Conservation (phyloP, 2,329 filamentous ascomycete species). For the Epichloe typhina region DNA sequence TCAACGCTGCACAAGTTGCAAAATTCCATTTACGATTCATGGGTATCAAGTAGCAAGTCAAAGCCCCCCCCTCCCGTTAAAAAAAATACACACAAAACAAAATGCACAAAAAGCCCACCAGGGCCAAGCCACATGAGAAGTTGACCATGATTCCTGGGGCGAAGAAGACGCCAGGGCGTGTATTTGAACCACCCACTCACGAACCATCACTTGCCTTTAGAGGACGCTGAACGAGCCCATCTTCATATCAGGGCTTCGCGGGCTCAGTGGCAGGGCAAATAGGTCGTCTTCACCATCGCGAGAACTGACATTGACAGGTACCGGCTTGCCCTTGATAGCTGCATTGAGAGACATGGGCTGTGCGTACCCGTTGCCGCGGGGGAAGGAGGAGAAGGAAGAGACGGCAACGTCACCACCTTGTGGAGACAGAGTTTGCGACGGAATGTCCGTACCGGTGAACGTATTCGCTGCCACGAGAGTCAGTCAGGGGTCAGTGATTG, state of each 20-base stretch:
- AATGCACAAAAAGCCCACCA: background rate
- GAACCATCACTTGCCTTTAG: background rate
- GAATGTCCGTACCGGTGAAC: slow-evolving; percentile 20
- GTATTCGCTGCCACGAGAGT: slow-evolving; percentile 18
- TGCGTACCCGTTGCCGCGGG: slow-evolving; percentile 10
- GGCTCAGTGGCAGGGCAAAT: slow-evolving; percentile 78
- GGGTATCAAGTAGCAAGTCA: slow-evolving; percentile 8
- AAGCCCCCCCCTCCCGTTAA: background rate
- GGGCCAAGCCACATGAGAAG: background rate
- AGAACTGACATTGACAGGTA: slow-evolving; percentile 9
- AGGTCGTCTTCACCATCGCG: slow-evolving; percentile 54
- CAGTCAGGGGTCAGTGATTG: background rate
- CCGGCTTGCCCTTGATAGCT: slow-evolving; percentile 13
- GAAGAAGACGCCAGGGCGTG: background rate
- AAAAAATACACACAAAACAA: background rate
- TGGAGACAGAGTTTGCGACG: slow-evolving; percentile 20
- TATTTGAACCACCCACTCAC: background rate
- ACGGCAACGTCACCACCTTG: slow-evolving; percentile 21
- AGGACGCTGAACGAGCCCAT: slow-evolving; percentile 55
- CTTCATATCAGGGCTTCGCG: slow-evolving; percentile 72
- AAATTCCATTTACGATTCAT: slow-evolving; percentile 1
- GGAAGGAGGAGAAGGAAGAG: slow-evolving; percentile 22
- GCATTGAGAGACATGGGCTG: slow-evolving; percentile 22
- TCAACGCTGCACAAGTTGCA: background rate
- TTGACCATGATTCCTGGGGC: background rate